Base-by-base conservation (phyloP, 1,139 yeast genomes). In the Debaryomyces nepalensis region DNA sequence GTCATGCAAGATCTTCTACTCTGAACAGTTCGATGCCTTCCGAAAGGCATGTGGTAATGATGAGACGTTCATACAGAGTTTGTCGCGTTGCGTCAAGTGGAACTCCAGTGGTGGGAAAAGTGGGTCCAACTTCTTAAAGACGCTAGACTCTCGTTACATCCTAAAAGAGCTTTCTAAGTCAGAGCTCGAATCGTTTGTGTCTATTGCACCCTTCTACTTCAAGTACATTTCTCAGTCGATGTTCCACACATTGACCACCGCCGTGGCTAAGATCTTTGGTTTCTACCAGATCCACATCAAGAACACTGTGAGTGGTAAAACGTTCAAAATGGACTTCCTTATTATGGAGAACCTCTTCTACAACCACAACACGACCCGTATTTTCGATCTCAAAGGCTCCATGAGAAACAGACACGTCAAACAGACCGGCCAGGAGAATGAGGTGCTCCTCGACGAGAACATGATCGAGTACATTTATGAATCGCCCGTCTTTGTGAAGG, bases 401-500 rank as follows among this genome's bases (percentile, higher is more conserved):
- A 93, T 95, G 99, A 73, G 99, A 48, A 95, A 95, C 63, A 75
- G 99, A 48, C 98, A 91, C 57, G 99, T 91, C 24, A 87, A 93
- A 52, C 97, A 91, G 61, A 95, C 99, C 0, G 99, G 99, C 4
- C 83, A 82, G 55, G 97, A 87, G 50, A 90, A 95, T 57, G 98
- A 95, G 63, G 99, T 95, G 1, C 69, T 95, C 29, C 66, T 95
- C 44, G 99, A 95, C 65, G 99, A 93, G 57, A 95, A 95, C 58
- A 93, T 95, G 98, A 95, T 95, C 51, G 99, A 95, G 61, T 93
- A 88, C 60, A 93, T 95, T 46, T 93, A 89, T 56, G 99, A 95
- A 61, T 85, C 95, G 20, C 99, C 99, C 0, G 77, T 95, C 30
- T 95, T 90, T 70, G 97, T 95, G 9, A 76, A 93, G 43, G 98